phyloP scores from a whole-genome alignment of 306 rosid species.

The Vigna reflexopilosa region DNA sequence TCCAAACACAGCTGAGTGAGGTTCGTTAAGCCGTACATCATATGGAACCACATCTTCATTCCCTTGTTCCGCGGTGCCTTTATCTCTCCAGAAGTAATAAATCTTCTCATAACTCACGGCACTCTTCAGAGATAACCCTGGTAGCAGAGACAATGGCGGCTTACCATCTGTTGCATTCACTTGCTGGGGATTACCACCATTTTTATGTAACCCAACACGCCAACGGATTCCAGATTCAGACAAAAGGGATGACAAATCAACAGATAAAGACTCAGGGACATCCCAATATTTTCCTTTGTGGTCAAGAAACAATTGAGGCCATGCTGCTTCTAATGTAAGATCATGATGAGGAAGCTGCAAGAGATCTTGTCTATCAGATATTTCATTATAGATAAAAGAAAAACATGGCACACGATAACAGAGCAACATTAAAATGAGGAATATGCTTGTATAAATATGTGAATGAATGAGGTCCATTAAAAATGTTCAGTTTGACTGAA shows the following conservation, averaged over 20 bases:
- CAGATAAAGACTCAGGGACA: constrained; percentile 77
- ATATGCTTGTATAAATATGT: not conserved
- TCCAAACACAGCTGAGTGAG: constrained; percentile 84
- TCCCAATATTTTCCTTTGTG: constrained; percentile 94
- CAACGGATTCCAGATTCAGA: constrained; percentile 75
- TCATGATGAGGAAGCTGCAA: constrained; percentile 85
- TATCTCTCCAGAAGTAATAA: constrained; percentile 70
- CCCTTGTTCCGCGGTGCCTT: constrained; percentile 39
- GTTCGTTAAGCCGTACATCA: constrained; percentile 70
- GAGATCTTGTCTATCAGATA: constrained; percentile 33
- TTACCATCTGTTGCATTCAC: constrained; percentile 51
- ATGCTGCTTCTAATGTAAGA: constrained; percentile 82
- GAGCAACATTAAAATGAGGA: constrained; percentile 10
- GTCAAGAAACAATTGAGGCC: constrained; percentile 89
- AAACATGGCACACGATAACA: constrained; percentile 21
- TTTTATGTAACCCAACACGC: constrained; percentile 78
- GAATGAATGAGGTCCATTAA: not conserved
- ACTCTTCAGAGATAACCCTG: constrained; percentile 87
- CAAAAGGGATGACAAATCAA: constrained; percentile 72
- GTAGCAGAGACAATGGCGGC: constrained; percentile 65
- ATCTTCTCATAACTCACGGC: constrained; percentile 71
- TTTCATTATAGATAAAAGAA: constrained; percentile 1
- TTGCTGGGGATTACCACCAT: constrained; percentile 67
- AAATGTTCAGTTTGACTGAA: not conserved
- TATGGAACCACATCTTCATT: constrained; percentile 53